These are phyloP conservation scores for Bipolaris sorokiniana DNA, from an alignment of 2,329 filamentous ascomycete genomes.

Conservation along the genomic window DNA sequence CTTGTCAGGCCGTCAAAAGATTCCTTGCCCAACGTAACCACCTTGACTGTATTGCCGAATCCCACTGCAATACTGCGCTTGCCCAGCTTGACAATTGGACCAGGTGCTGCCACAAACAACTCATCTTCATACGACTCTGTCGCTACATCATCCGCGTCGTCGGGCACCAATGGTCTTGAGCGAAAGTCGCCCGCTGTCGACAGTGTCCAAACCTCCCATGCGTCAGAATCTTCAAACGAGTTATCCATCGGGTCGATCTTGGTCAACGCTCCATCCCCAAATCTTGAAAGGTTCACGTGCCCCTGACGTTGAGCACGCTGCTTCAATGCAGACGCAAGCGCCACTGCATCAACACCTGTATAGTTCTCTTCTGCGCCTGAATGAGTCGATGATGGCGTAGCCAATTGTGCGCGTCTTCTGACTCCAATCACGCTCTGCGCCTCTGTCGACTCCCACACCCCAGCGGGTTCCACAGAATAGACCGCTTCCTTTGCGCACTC, in stretches of 20 bases:
- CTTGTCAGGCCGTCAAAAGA: conserved; percentile 58
- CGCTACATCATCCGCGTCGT: conserved; percentile 22
- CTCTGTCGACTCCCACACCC: conserved; percentile 67
- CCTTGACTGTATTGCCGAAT: conserved; percentile 74
- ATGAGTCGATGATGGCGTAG: conserved; percentile 36
- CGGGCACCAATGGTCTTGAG: conserved; percentile 44
- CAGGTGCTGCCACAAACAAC: conserved; percentile 69
- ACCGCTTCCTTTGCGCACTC: conserved; percentile 56
- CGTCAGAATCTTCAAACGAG: conserved; percentile 33
- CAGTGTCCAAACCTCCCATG: conserved; percentile 63
- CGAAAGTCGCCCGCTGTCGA: conserved; percentile 55
- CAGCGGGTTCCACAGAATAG: conserved; percentile 66
- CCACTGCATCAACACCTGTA: conserved; percentile 16
- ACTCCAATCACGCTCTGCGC: conserved; percentile 69
- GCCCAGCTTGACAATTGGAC: conserved; percentile 69
- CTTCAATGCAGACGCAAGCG: conserved; percentile 36
- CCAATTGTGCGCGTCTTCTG: conserved; percentile 53
- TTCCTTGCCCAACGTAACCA: conserved; percentile 71
- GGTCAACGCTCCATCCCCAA: conserved; percentile 12
- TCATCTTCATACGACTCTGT: conserved; percentile 48
- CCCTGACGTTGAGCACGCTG: conserved; percentile 33
- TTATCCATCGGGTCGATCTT: conserved; percentile 4
- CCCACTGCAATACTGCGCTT: conserved; percentile 70
- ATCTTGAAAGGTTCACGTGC: conserved; percentile 12
- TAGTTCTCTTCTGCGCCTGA: conserved; percentile 34